Evolutionary conservation across 1,284 basidiomycete genomes (phyloP), one percentile per base, ranked within the genome.

Genomic region (Heterobasidion parviporum): DNA sequence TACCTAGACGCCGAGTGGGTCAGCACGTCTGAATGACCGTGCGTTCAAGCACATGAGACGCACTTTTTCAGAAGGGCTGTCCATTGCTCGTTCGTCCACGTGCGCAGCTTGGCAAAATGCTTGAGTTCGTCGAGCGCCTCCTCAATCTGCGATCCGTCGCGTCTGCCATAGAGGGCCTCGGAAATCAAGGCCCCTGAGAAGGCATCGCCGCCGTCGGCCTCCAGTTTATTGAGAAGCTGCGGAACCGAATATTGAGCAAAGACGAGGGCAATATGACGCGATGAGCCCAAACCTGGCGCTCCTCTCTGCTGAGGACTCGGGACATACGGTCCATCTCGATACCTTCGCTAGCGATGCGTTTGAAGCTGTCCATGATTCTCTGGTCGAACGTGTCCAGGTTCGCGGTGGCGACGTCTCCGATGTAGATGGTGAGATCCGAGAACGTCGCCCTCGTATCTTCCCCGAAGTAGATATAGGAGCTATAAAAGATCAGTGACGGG

Each of bases 261-360:
- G 55, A 49, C 18, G 43, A 33, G 16, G 20, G 14, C 14, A 41
- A 5, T 57, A 54, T 8, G 20, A 44, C 2, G 49, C 6, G 18
- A 49, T 14, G 6, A 15, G 4, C 26, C 8, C 16, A 7, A 32
- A 89, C 87, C 76, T 94, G 92, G 58, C 92, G 83, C 70, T 92
- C 89, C 65, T 98, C 93, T 41, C 94, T 77, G 61, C 88, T 83
- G 55, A 99, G 85, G 18, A 98, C 78, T 81, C 92, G 89, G 16
- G 72, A 70, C 88, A 99, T 98, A 32, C 97, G 78, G 35, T 87
- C 79, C 89, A 98, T 95, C 71, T 99, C 93, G 56, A 99, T 77
- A 5, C 90, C 93, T 56, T 89, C 83, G 18, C 79, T 67, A 18
- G 81, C 82, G 53, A 98, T 89, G 49, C 82, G 81, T 61, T 76